Conservation (phyloP, 2,329 filamentous ascomycete species). For the Paraphaeosphaeria sporulosa region DNA sequence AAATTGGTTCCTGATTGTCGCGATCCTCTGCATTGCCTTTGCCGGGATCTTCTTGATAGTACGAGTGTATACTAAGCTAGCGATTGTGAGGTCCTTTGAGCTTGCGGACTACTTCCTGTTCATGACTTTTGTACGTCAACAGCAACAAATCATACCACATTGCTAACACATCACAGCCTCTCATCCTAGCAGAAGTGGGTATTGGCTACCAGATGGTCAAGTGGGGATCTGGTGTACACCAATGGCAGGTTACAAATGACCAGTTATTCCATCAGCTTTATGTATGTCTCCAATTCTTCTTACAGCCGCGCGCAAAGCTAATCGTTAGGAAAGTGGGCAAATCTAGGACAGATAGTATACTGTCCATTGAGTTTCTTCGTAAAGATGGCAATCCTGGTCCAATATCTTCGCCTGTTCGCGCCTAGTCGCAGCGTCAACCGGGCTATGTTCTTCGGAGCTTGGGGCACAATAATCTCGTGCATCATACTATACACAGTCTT, state of each 20-base stretch:
- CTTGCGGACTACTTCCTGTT: conserved; percentile 37
- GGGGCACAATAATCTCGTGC: conserved; percentile 27
- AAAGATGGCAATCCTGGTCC: conserved; percentile 38
- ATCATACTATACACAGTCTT: conserved; percentile 34
- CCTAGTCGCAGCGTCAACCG: conserved; percentile 28
- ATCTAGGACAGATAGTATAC: conserved; percentile 35
- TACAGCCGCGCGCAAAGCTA: not conserved
- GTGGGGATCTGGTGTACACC: conserved; percentile 40
- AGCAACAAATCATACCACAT: not conserved
- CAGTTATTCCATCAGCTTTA: conserved; percentile 37
- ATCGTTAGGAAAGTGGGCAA: conserved; percentile 29
- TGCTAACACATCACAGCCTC: conserved; percentile 23
- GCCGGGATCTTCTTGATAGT: conserved; percentile 31
- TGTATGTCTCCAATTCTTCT: conserved; percentile 16
- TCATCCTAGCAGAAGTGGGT: conserved; percentile 31
- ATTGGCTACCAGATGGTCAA: conserved; percentile 36
- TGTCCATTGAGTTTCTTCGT: conserved; percentile 37
- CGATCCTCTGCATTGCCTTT: conserved; percentile 29
- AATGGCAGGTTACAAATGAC: conserved; percentile 36
- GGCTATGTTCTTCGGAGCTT: conserved; percentile 36
- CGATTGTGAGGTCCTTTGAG: conserved; percentile 31
- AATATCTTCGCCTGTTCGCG: conserved; percentile 38
- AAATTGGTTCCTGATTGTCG: conserved; percentile 32
- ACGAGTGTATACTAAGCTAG: conserved; percentile 33
- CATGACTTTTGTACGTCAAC: conserved; percentile 26